Base-by-base conservation (phyloP, 139 green algal genomes). In the Pseudopediastrum boryanum region DNA sequence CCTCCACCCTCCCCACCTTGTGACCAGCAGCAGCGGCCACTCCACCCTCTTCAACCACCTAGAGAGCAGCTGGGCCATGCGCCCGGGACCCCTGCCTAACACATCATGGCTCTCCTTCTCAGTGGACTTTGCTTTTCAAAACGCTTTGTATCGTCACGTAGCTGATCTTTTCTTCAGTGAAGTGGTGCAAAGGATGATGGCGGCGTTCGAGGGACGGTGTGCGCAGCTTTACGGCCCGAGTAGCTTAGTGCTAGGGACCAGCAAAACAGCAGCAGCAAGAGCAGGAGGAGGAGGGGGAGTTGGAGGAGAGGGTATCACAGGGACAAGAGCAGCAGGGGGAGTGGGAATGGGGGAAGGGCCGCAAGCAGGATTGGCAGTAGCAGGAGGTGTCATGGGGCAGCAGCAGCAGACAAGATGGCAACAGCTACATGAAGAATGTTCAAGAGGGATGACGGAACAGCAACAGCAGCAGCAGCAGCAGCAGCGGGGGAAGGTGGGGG, bases 71-170 rank as follows among this genome's bases (percentile, higher is more conserved):
- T 98, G 94, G 94, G 78, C 87, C 36, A 48, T 83, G 23, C 48
- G 50, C 33, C 84, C 89, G 33, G 94, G 91, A 29, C 93, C 91
- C 23, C 84, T 78, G 6, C 89, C 91, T 3, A 54, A 74, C 68
- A 90, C 83, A 66, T 89, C 81, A 4, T 94, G 88, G 89, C 86
- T 98, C 21, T 75, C 63, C 62, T 98, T 98, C 78, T 73, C 77
- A 36, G 89, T 98, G 2, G 93, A 96, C 73, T 98, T 98, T 84
- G 89, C 87, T 1, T 98, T 98, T 85, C 88, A 89, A 58, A 94
- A 87, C n/a, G 81, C 89, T 25, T 78, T 98, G 38, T 96, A 98
- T 75, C 75, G 82, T 39, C 84, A 92, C 39, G 80, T 97, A 3
- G 90, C 85, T 13, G 65, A 90, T 59, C 38, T 92, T 0, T 92